Percentiles rank a stretch among this genome's conserved stretches.
These are phyloP conservation scores for Leersia perrieri DNA, from an alignment of 176 grass and related monocot genomes.

Conservation along the genomic window DNA sequence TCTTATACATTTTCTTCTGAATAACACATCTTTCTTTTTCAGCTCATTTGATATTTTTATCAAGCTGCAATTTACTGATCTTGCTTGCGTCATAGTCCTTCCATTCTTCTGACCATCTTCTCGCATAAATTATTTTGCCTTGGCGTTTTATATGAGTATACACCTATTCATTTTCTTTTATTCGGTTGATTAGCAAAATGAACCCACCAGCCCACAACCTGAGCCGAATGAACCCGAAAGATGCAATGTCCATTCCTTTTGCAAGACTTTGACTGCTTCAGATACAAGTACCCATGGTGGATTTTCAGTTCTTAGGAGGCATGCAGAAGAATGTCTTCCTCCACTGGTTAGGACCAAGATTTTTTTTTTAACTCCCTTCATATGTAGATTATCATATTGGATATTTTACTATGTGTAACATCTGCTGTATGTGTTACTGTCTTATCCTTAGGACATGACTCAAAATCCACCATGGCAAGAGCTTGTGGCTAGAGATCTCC, in stretches of 20 bases:
- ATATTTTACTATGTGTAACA: slow-evolving; percentile 1
- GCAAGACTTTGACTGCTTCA: slow-evolving; percentile 84
- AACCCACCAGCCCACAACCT: slow-evolving; percentile 39
- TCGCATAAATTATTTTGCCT: neutral
- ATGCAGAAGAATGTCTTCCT: slow-evolving; percentile 76
- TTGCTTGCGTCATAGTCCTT: neutral
- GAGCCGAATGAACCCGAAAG: slow-evolving; percentile 40
- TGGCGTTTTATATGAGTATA: neutral
- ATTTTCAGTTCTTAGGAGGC: slow-evolving; percentile 76
- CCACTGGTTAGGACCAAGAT: slow-evolving; percentile 48
- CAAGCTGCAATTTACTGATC: neutral
- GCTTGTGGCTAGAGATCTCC: slow-evolving; percentile 70
- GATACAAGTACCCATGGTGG: slow-evolving; percentile 88
- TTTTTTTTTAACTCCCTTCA: slow-evolving; percentile 14
- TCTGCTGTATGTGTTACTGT: neutral
- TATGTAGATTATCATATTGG: neutral
- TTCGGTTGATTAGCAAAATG: slow-evolving; percentile 31
- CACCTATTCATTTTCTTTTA: slow-evolving; percentile 29
- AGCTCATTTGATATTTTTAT: neutral
- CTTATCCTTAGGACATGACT: slow-evolving; percentile 66
- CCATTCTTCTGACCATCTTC: neutral
- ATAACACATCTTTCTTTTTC: neutral
- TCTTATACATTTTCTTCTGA: slow-evolving; percentile 12
- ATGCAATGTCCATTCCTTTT: slow-evolving; percentile 61
- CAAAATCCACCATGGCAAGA: slow-evolving; percentile 82